Conservation (phyloP, 1,284 basidiomycete species). For the Grifola frondosa region DNA sequence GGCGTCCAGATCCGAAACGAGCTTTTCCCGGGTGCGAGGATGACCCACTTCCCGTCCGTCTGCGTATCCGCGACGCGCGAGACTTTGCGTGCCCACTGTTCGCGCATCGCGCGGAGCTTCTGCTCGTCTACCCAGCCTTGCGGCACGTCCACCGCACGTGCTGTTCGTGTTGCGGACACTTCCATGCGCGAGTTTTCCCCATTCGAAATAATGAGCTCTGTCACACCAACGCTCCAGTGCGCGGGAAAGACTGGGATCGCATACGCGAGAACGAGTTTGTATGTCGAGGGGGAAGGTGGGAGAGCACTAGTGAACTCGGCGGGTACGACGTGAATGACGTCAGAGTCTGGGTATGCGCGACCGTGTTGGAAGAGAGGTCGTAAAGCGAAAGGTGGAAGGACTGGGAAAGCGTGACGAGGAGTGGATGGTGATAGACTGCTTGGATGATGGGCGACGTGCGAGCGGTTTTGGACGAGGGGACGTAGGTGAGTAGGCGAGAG, state of each 20-base stretch:
- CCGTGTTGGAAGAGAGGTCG: constrained; percentile 51
- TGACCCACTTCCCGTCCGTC: constrained; percentile 82
- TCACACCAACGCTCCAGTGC: constrained; percentile 78
- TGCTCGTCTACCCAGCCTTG: constrained; percentile 68
- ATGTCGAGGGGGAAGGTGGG: constrained; percentile 54
- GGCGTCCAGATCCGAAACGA: constrained; percentile 2
- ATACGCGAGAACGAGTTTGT: constrained; percentile 72
- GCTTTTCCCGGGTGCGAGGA: constrained; percentile 69
- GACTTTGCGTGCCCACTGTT: constrained; percentile 76
- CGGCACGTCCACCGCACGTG: constrained; percentile 68
- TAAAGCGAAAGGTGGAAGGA: constrained; percentile 68
- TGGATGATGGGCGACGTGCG: constrained; percentile 53
- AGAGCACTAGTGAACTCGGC: constrained; percentile 69
- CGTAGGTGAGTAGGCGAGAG: constrained; percentile 45
- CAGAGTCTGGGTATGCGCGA: constrained; percentile 60
- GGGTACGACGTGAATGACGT: constrained; percentile 73
- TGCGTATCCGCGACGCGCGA: constrained; percentile 63
- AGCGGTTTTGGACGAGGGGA: constrained; percentile 39
- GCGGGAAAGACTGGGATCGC: constrained; percentile 73
- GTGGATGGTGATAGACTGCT: constrained; percentile 73
- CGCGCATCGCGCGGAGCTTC: constrained; percentile 59
- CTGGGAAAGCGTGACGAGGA: constrained; percentile 68
- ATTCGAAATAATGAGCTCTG: constrained; percentile 65
- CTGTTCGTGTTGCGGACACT: constrained; percentile 51
- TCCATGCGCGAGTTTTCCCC: constrained; percentile 12